Evolutionary conservation across 1,284 basidiomycete species (phyloP).

Genomic region (Melampsora allii-populina): DNA sequence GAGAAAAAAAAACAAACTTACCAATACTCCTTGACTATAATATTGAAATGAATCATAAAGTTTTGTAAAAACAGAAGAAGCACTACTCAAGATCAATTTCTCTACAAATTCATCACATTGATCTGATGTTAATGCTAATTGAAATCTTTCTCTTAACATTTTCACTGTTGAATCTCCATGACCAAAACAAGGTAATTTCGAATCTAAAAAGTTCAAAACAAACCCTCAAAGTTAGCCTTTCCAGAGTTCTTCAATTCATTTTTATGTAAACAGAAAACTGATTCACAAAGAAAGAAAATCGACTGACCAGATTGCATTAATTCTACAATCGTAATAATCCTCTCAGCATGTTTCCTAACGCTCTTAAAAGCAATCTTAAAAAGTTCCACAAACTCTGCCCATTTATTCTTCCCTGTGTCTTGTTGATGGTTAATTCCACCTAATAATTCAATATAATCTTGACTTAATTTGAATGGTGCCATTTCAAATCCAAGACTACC

Average conservation of each 20-base stretch:
- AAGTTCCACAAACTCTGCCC: conserved; percentile 76
- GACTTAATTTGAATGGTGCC: conserved; percentile 94
- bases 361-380: conserved; percentile 93
- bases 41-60: conserved; percentile 63
- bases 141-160: conserved; percentile 87
- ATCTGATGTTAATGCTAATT: conserved; percentile 79
- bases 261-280: background rate
- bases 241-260: no score
- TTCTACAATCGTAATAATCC: conserved; percentile 92
- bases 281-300: conserved; percentile 2
- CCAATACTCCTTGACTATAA: conserved; percentile 37
- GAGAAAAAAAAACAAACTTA: conserved; percentile 4
- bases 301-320: conserved; percentile 84
- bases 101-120: conserved; percentile 87
- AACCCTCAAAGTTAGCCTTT: background rate
- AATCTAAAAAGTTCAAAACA: conserved; percentile 60
- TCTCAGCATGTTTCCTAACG: conserved; percentile 91
- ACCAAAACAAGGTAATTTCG: conserved; percentile 85
- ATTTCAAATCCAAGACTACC: conserved; percentile 87
- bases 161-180: conserved; percentile 84
- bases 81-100: conserved; percentile 74
- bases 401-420: conserved; percentile 59
- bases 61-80: conserved; percentile 88
- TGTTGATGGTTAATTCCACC: conserved; percentile 66
- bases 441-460: conserved; percentile 93